Evolutionary conservation across 352 stramenopile genomes (phyloP), one percentile per base, ranked within the genome.

Genomic region (Peronospora belbahrii): DNA sequence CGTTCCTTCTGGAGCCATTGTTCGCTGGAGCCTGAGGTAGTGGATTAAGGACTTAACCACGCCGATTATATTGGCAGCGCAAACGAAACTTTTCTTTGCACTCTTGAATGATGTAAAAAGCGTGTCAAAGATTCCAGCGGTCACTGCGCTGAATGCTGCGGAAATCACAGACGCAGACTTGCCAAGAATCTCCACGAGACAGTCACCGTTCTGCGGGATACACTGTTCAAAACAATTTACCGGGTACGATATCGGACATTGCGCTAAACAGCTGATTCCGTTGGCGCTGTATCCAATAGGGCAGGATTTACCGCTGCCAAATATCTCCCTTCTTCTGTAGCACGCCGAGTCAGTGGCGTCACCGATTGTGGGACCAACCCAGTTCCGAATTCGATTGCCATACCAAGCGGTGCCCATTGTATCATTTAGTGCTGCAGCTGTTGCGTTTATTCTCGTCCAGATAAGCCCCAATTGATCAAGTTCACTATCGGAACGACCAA

Each of bases 201-300:
- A 67, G 27, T 67, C 40, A 33, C 67, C 59, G 44, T 78, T 85
- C 38, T 81, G 67, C 1, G 65, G 73, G 31, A 85, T 55, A 28
- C 74, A 85, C 47, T 85, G 68, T 51, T 67, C 63, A 30, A 52
- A 69, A 27, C 74, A 85, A 17, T 67, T 52, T 4, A 85, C 73
- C 0, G 73, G 73, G 44, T 85, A 85, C 33, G 77, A 58, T 18
- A 85, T 38, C 3, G 72, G 72, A 49, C 72, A 84, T 39, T 79
- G 52, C 19, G 62, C 53, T 5, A 64, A 33, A 31, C 59, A 67
- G 25, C 43, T 64, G 0, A 54, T 15, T 5, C 48, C 35, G 9
- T 63, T 42, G 5, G 25, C 22, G 13, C n/a, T 54, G 33, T 67
- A 67, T 0, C 59, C 59, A 33, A 53, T 27, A 8, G 59, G 54